Evolutionary conservation across 495 filamentous ascomycete species (phyloP), one percentile per base, ranked within the genome.

Genomic region (Penicillium egyptiacum): DNA sequence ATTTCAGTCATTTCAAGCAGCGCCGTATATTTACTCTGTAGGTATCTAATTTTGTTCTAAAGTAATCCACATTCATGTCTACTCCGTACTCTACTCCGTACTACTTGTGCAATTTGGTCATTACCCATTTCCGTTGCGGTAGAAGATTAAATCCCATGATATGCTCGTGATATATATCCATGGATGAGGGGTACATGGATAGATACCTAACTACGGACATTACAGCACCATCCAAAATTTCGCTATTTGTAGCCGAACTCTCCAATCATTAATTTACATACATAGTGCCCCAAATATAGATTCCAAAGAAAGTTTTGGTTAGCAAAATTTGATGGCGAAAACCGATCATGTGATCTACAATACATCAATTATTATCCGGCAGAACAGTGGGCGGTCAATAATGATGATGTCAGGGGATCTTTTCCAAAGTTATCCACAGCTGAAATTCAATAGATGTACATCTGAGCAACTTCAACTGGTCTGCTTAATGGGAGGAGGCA

Each of bases 401-500:
- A 31, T 30, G 8, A 58, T 57, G 55, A 57, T 57, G 55, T 57
- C 55, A 57, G 14, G 4, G 17, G 1, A 2, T n/a, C 4, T 20
- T 45, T 28, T 5, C 40, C 14, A 46, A 26, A 5, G 7, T n/a
- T 3, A n/a, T 17, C 35, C 8, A 2, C 5, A 6, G 14, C 11
- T 33, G 19, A 20, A 5, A 16, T 7, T 50, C 19, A 12, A 19
- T 25, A n/a, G 14, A 41, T 20, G 25, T 48, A 42, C 16, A 41
- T 22, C 40, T 19, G 16, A 11, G 5, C 12, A 44, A 48, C 5
- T 22, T 39, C n/a, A 28, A 51, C 19, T 14, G n/a, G 28, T n/a
- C 5, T 5, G 19, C 30, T 33, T 23, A 12, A 66, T 66, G 63
- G 63, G 63, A 20, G 60, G 63, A 31, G 63, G 63, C 14, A 42